A percentile compares a stretch with the other conserved stretches of the same genome.
phyloP scores from a whole-genome alignment of 768 basidiomycete genomes.

The Serendipita sp. region DNA sequence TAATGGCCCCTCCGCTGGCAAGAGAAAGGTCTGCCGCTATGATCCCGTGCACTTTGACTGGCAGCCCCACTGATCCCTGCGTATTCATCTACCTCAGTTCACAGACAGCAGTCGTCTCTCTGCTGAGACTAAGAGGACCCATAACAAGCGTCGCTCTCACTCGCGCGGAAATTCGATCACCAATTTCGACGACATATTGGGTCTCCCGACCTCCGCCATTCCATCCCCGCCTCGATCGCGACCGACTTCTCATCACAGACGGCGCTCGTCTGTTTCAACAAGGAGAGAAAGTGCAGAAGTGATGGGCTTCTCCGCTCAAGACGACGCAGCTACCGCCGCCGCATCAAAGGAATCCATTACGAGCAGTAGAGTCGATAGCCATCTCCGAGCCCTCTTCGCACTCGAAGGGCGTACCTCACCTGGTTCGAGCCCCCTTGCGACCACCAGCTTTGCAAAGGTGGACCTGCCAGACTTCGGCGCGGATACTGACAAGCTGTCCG shows the following conservation, averaged over 20 bases:
- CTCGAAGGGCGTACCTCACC: constrained; percentile 66
- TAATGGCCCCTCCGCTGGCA: background rate
- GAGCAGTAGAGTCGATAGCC: constrained; percentile 61
- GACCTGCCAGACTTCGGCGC: constrained; percentile 51
- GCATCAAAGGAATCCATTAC: constrained; percentile 48
- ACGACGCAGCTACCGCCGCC: constrained; percentile 18
- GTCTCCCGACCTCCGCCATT: background rate
- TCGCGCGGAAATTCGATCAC: constrained; percentile 1
- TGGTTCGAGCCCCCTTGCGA: constrained; percentile 21
- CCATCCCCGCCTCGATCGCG: constrained; percentile 11
- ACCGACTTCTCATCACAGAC: constrained; percentile 59
- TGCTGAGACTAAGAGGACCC: background rate
- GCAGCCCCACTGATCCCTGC: background rate
- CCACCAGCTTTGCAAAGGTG: constrained; percentile 33
- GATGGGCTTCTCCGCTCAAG: constrained; percentile 50
- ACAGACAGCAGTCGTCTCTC: background rate
- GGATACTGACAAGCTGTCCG: constrained; percentile 27
- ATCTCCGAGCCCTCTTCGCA: constrained; percentile 68
- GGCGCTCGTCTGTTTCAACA: constrained; percentile 78
- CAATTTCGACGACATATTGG: background rate
- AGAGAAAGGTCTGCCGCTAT: background rate
- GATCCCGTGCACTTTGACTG: background rate
- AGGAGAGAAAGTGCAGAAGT: constrained; percentile 79
- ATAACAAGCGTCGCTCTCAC: background rate
- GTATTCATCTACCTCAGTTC: background rate